Evolutionary conservation across 345 rosid species (phyloP), one percentile per base, ranked within the genome.

Genomic region (Bruguiera gymnorhiza): DNA sequence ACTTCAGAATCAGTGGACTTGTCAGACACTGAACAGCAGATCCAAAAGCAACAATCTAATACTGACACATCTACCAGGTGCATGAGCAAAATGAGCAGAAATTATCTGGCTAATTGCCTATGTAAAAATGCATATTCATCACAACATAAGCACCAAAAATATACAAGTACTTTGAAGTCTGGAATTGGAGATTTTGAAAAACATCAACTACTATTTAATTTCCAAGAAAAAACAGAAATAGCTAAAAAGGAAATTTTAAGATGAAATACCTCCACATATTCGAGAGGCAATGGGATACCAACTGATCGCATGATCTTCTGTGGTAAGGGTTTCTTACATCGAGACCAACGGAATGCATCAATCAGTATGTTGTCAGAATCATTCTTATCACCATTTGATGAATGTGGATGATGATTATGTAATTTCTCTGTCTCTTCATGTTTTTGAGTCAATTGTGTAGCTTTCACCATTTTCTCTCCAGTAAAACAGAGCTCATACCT

Each of bases 401-500:
- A 61, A 72, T 82, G 84, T 20, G 83, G 64, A 52, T 76, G 93
- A 73, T 86, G 87, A 82, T 79, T 87, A 71, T 84, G 91, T 74
- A 89, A 62, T 75, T 87, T 86, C 32, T 92, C 91, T 6, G 75
- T 63, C 72, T 89, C 99, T 60, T 96, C 95, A 46, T 79, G 90
- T 13, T 52, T 76, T 70, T 87, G 93, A 43, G 80, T 70, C 55
- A 80, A 77, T 18, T 75, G 72, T 34, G 82, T 32, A 66, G 89
- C 84, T 76, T 89, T 92, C 60, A 88, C 82, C 82, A 85, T 82
- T 78, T 86, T 95, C 86, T 95, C 98, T 64, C 98, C 99, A 2
- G 84, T 66, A 70, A 88, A 96, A 82, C 95, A 90, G 62, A 96
- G 96, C 82, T 96, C 99, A 55, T 90, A 96, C 86, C 99, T 96